Evolutionary conservation across 2,329 filamentous ascomycete genomes (phyloP), one percentile per base, ranked within the genome.

Genomic region (Alternaria sp.): DNA sequence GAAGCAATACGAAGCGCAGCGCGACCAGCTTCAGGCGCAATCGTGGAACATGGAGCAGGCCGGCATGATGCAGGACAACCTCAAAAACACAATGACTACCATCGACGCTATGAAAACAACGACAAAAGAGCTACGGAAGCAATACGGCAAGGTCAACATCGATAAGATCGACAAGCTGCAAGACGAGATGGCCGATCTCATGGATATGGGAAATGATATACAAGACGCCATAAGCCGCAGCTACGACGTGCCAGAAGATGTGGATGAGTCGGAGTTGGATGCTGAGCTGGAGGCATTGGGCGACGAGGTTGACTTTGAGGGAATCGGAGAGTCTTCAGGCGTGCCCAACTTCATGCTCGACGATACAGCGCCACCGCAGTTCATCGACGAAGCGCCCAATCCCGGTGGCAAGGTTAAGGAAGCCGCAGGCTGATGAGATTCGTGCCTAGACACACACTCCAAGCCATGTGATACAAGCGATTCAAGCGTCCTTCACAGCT

Each of bases 1-100:
- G 72, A 97, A 97, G 79, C 91, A 94, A 81, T 97, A 97, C 88
- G 96, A 99, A 82, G 86, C 88, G 4, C 93, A 97, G 82, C 93
- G 95, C 69, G 93, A 97, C 75, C 94, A 98, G 82, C 89, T 98
- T 57, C 92, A 97, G 82, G 88, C 91, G 69, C 96, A 99, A 83
- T 93, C 93, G 21, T 98, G 94, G 94, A 98, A 98, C 83, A 97
- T 99, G 94, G 94, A 98, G 83, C 94, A 97, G 82, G 94, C 95
- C 4, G 91, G 92, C 79, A 96, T 94, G 87, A 97, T 98, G 95
- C 93, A 97, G 83, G 95, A 98, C 83, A 98, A 98, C 78, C 87
- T 99, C 57, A 96, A 96, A 81, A 98, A 98, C 81, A 95, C 96
- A 67, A 97, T 97, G 94, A 96, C 93, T 17, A 97, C 96, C 26